Percentiles rank a stretch among this genome's conserved stretches.
These are phyloP conservation scores for Delphinella strobiligena DNA, from an alignment of 2,329 filamentous ascomycete species.

Conservation along the genomic window DNA sequence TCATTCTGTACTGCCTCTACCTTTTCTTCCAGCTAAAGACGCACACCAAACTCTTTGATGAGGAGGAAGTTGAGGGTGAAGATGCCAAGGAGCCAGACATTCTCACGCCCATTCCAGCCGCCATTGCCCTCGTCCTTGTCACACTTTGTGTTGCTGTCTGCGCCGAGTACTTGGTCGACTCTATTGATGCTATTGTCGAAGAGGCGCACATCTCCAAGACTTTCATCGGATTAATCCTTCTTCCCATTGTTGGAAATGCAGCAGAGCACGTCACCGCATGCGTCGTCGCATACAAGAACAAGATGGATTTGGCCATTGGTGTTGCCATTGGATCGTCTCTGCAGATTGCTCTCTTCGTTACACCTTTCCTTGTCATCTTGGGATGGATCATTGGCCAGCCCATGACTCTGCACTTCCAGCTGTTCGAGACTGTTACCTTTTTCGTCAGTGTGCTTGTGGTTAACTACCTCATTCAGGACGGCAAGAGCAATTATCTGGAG, in stretches of 20 bases:
- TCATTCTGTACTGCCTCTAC: slow-evolving; percentile 42
- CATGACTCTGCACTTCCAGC: slow-evolving; percentile 67
- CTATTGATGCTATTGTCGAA: slow-evolving; percentile 42
- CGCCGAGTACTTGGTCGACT: slow-evolving; percentile 42
- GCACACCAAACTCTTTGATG: slow-evolving; percentile 36
- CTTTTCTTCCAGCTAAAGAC: slow-evolving; percentile 43
- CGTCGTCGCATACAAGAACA: slow-evolving; percentile 51
- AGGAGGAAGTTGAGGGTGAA: slow-evolving; percentile 19
- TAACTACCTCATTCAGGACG: slow-evolving; percentile 77
- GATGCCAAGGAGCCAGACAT: slow-evolving; percentile 22
- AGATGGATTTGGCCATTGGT: slow-evolving; percentile 56
- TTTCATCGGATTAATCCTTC: slow-evolving; percentile 44
- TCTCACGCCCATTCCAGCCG: slow-evolving; percentile 32
- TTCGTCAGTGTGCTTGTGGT: slow-evolving; percentile 78
- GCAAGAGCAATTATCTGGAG: slow-evolving; percentile 77
- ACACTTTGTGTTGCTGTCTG: slow-evolving; percentile 38
- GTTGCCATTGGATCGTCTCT: slow-evolving; percentile 54
- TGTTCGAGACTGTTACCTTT: slow-evolving; percentile 79
- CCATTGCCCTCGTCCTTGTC: slow-evolving; percentile 33
- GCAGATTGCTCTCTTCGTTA: slow-evolving; percentile 49
- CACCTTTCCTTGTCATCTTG: slow-evolving; percentile 44
- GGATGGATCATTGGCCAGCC: slow-evolving; percentile 42
- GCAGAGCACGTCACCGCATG: slow-evolving; percentile 54
- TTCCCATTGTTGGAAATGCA: slow-evolving; percentile 52
- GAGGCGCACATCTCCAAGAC: slow-evolving; percentile 41